Conservation (phyloP, 23 red algal species). For the Gracilaria gracilis region DNA sequence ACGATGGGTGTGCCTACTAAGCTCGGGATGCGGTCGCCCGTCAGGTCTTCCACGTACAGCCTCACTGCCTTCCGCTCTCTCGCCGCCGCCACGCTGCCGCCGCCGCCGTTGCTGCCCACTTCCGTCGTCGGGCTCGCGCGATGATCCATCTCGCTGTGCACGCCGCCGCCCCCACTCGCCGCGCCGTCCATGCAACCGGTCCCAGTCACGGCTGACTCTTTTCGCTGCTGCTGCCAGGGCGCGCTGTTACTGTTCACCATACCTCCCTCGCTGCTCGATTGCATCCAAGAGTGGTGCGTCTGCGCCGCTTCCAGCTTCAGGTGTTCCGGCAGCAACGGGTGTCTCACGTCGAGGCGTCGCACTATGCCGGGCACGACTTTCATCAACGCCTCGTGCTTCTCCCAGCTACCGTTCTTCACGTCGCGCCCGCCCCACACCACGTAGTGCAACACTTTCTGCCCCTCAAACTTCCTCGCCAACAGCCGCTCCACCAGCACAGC, state of each 20-base stretch:
- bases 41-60: slow-evolving; percentile 44
- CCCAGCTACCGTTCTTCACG: slow-evolving; percentile 58
- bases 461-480: slow-evolving; percentile 36
- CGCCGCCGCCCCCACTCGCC: too few relatives aligned
- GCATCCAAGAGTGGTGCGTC: neutral
- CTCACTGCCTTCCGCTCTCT: neutral
- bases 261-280: neutral
- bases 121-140: neutral
- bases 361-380: slow-evolving; percentile 58
- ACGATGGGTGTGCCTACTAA: slow-evolving; percentile 57
- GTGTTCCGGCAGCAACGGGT: slow-evolving; percentile 18
- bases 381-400: slow-evolving; percentile 56
- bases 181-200: too few relatives aligned
- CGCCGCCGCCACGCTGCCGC: neutral
- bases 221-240: neutral
- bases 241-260: slow-evolving; percentile 4
- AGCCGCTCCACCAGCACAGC: slow-evolving; percentile 31
- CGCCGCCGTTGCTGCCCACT: neutral
- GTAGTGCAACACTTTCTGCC: slow-evolving; percentile 24
- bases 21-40: slow-evolving; percentile 29
- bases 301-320: neutral
- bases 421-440: slow-evolving; percentile 47
- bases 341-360: slow-evolving; percentile 48
- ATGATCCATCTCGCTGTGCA: too few relatives aligned
- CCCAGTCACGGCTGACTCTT: neutral